These are phyloP conservation scores for Metroxylon sagu DNA, from an alignment of 176 grass and related monocot species.

Conservation along the genomic window DNA sequence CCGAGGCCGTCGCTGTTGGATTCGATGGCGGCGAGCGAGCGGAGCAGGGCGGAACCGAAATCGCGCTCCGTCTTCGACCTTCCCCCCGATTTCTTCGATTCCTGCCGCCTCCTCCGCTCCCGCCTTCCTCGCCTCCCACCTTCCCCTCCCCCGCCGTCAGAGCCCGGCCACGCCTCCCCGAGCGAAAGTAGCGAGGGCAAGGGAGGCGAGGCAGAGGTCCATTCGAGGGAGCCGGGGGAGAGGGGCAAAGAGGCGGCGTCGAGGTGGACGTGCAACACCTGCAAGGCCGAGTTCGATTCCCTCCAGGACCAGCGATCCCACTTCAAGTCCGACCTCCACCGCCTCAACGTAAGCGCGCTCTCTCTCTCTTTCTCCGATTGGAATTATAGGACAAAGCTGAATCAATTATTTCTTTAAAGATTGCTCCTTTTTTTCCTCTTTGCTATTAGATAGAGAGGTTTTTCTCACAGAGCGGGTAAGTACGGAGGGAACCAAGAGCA, in stretches of 20 bases:
- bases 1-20: background rate
- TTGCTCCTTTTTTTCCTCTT: too few relatives aligned
- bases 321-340: slow-evolving; percentile 96
- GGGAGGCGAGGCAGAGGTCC: background rate
- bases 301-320: slow-evolving; percentile 82
- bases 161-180: background rate
- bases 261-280: slow-evolving; percentile 88
- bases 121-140: slow-evolving; percentile 16
- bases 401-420: too few relatives aligned
- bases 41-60: slow-evolving; percentile 36
- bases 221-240: background rate
- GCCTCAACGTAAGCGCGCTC: slow-evolving; percentile 55
- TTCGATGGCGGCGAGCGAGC: slow-evolving; percentile 43
- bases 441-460: too few relatives aligned
- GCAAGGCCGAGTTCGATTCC: slow-evolving; percentile 70
- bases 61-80: slow-evolving; percentile 74
- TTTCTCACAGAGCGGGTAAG: too few relatives aligned
- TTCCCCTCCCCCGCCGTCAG: background rate
- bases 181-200: background rate
- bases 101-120: slow-evolving; percentile 28
- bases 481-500: too few relatives aligned
- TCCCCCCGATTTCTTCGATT: slow-evolving; percentile 58
- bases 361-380: background rate
- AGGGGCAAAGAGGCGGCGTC: slow-evolving; percentile 24
- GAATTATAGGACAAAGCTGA: too few relatives aligned